Conservation (phyloP, 805 yeast genomes). For the Starmerella khaoyaiensis region DNA sequence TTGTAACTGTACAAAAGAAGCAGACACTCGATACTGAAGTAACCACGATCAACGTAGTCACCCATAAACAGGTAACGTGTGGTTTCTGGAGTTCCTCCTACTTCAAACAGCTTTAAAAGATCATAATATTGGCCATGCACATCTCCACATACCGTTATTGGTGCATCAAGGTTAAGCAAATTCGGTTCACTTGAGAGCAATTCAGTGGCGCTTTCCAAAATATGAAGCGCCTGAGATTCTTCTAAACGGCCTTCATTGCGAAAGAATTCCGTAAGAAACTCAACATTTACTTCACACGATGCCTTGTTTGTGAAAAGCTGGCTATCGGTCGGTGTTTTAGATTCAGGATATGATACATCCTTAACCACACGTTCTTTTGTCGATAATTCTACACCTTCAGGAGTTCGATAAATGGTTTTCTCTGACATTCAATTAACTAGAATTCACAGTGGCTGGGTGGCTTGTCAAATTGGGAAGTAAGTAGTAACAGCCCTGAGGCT, state of each 20-base stretch:
- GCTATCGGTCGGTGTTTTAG: constrained; percentile 48
- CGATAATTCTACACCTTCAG: constrained; percentile 40
- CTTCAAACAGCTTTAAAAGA: constrained; percentile 77
- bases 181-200: constrained; percentile 63
- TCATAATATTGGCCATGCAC: constrained; percentile 94
- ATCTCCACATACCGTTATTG: constrained; percentile 93
- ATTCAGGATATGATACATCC: constrained; percentile 55
- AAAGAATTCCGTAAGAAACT: constrained; percentile 61
- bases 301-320: constrained; percentile 51
- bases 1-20: constrained; percentile 68
- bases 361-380: constrained; percentile 48
- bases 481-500: neutral
- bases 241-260: constrained; percentile 66
- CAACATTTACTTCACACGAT: constrained; percentile 46
- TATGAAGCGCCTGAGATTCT: constrained; percentile 55
- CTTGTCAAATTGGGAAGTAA: neutral
- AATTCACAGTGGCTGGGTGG: neutral
- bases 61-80: constrained; percentile 77
- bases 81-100: constrained; percentile 75
- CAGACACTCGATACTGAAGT: constrained; percentile 62
- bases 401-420: constrained; percentile 15
- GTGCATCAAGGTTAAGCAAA: constrained; percentile 70
- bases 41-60: constrained; percentile 92
- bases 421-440: too few species aligned
- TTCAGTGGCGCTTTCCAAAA: constrained; percentile 51